Evolutionary conservation across 208 protist species (phyloP).

Genomic region (Herpetomonas samuelpessoai): DNA sequence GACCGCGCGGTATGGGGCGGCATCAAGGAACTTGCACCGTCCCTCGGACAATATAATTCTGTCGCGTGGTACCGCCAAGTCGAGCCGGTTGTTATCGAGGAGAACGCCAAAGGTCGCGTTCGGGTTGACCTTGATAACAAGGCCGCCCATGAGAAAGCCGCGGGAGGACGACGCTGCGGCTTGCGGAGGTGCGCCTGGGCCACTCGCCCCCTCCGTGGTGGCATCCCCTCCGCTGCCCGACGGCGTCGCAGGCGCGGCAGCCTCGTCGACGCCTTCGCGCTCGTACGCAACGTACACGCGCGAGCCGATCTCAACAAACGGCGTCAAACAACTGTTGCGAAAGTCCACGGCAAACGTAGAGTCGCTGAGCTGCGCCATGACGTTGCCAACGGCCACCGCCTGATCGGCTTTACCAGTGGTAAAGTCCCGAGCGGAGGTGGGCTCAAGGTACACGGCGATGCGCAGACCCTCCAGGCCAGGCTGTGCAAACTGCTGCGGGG

Average conservation of each 20-base stretch:
- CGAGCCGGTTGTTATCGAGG: conserved; percentile 79
- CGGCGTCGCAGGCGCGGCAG: not conserved
- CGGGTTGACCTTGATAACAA: conserved; percentile 70
- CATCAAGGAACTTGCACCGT: conserved; percentile 43
- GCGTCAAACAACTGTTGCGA: conserved; percentile 14
- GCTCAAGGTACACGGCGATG: conserved; percentile 41
- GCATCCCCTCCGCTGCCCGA: not conserved
- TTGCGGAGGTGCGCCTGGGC: not conserved
- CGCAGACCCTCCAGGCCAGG: conserved; percentile 43
- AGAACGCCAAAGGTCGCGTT: conserved; percentile 82
- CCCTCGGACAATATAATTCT: conserved; percentile 63
- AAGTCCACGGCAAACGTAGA: conserved; percentile 74
- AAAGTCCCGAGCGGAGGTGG: conserved; percentile 3
- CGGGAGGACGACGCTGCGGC: not conserved
- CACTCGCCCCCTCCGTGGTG: conserved; percentile 7
- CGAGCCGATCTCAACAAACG: conserved; percentile 34
- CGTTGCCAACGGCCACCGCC: conserved; percentile 64
- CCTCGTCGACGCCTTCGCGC: conserved; percentile 13
- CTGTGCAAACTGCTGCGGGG: not conserved
- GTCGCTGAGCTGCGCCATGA: conserved; percentile 72
- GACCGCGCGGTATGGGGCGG: conserved; percentile 54
- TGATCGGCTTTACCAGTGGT: conserved; percentile 23
- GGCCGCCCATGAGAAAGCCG: conserved; percentile 53
- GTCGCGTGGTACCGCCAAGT: conserved; percentile 77
- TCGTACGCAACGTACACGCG: conserved; percentile 56